Percentiles rank a stretch among this genome's conserved stretches.
Evolutionary conservation across 1,284 basidiomycete genomes (phyloP).

Genomic region (Neonothopanus nambi): DNA sequence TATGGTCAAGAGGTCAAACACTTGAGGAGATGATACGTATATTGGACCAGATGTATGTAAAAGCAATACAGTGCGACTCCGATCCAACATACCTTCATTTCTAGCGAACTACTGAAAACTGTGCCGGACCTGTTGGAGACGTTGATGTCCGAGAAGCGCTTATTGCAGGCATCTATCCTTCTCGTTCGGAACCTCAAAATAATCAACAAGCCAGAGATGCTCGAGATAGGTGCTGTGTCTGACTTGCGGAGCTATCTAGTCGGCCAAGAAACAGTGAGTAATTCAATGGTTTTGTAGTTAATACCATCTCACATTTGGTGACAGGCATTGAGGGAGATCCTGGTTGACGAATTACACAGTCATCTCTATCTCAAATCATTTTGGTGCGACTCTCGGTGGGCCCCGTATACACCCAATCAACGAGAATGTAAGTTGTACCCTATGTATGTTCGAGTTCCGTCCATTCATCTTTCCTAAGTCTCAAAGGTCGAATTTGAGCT

Average conservation of each 20-base stretch:
- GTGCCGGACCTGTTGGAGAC: conserved; percentile 93
- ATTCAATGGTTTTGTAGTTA: not conserved
- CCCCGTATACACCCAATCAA: conserved; percentile 81
- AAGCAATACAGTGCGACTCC: conserved; percentile 5
- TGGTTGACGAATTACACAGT: conserved; percentile 94
- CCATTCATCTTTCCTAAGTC: conserved; percentile 35
- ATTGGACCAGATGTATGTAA: conserved; percentile 84
- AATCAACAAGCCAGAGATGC: conserved; percentile 90
- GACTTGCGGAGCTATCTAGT: conserved; percentile 88
- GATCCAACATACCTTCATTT: conserved; percentile 10
- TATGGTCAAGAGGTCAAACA: conserved; percentile 81
- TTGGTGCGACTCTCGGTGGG: conserved; percentile 95
- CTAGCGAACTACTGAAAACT: conserved; percentile 85
- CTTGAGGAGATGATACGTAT: conserved; percentile 90
- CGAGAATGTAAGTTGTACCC: conserved; percentile 57
- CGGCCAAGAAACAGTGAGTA: conserved; percentile 82
- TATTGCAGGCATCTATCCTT: conserved; percentile 87
- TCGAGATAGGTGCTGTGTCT: conserved; percentile 90
- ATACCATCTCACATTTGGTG: conserved; percentile 27
- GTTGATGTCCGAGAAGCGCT: conserved; percentile 93
- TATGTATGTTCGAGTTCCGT: conserved; percentile 4
- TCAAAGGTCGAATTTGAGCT: conserved; percentile 60
- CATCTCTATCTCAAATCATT: conserved; percentile 98
- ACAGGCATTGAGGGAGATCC: conserved; percentile 86
- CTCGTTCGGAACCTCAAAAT: conserved; percentile 88